Evolutionary conservation across 129 eudicot genomes (phyloP), one percentile per base, ranked within the genome.

Genomic region (Helichrysum umbraculigerum): DNA sequence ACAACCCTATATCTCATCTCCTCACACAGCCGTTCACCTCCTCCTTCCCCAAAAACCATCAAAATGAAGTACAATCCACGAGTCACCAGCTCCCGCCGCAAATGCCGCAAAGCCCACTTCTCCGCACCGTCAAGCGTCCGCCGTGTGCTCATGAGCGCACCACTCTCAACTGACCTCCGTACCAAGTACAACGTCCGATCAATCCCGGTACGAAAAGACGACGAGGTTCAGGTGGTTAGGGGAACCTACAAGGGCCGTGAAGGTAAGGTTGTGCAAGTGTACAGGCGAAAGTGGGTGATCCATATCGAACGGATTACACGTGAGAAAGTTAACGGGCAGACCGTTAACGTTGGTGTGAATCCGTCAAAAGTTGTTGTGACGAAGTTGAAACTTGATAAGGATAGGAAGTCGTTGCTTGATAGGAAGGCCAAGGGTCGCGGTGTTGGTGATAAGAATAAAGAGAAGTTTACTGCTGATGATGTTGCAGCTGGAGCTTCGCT

Each of bases 181-280:
- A 32, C 78, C 57, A 79, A 79, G 33, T 65, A 79, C 83, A 79
- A 79, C 73, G 78, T 64, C 32, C 47, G 83, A 0, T 79, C 83
- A 2, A 72, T 72, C 59, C 77, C 83, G 17, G 78, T 79, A n/a
- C 57, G 83, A 3, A 79, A 79, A 54, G 78, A 79, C 68, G 83
- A 79, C 25, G 78, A 79, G 73, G 83, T 87, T 14, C 92, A 89
- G 57, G 88, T 89, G 4, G 91, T 85, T 10, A 82, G 92, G n/a
- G 96, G 96, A 0, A 89, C 92, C 56, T 89, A 77, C 88, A 89
- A 87, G 72, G 92, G 92, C 41, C 89, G 92, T 35, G 92, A 89
- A 25, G 96, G 92, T 0, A 89, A 89, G 70, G 85, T 89, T 0
- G 91, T 87, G 19, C 90, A 89, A 73, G 91, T 87, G 0, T 89